Percentiles rank a stretch among this genome's conserved stretches.
phyloP scores from a whole-genome alignment of 1,284 basidiomycete genomes.

The Malassezia pachydermatis region DNA sequence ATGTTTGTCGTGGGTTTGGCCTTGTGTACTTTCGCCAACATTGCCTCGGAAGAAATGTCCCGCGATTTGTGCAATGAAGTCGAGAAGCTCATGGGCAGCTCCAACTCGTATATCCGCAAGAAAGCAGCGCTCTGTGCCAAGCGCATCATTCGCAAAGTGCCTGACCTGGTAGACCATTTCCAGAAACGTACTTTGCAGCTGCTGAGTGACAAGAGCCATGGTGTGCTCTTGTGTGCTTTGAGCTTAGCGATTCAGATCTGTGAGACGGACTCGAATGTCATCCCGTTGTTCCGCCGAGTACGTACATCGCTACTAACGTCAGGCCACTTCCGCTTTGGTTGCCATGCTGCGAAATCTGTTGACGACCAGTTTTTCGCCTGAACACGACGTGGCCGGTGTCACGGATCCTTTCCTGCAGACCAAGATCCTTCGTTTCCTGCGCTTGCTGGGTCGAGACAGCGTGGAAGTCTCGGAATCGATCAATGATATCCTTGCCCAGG shows the following conservation, averaged over 20 bases:
- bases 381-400: slow-evolving; percentile 98
- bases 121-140: slow-evolving; percentile 98
- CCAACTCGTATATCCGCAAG: slow-evolving; percentile 97
- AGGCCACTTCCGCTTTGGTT: slow-evolving; percentile 71
- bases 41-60: slow-evolving; percentile 67
- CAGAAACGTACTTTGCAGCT: slow-evolving; percentile 75
- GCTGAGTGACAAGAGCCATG: slow-evolving; percentile 90
- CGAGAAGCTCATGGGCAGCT: slow-evolving; percentile 90
- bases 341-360: slow-evolving; percentile 89
- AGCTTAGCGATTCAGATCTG: slow-evolving; percentile 95
- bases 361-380: slow-evolving; percentile 93
- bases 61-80: slow-evolving; percentile 58
- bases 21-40: slow-evolving; percentile 96
- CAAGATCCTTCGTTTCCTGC: slow-evolving; percentile 86
- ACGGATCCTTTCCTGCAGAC: slow-evolving; percentile 98
- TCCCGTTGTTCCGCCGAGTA: slow-evolving; percentile 65
- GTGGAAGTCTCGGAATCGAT: slow-evolving; percentile 77
- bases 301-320: slow-evolving; percentile 38
- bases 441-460: slow-evolving; percentile 76
- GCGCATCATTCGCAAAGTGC: slow-evolving; percentile 88
- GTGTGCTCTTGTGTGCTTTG: slow-evolving; percentile 82
- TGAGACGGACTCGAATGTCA: slow-evolving; percentile 61
- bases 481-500: slow-evolving; percentile 98
- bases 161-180: slow-evolving; percentile 91
- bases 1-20: slow-evolving; percentile 98